These are phyloP conservation scores for Candida tetrigidarum DNA, from an alignment of 1,139 yeast genomes.

Conservation along the genomic window DNA sequence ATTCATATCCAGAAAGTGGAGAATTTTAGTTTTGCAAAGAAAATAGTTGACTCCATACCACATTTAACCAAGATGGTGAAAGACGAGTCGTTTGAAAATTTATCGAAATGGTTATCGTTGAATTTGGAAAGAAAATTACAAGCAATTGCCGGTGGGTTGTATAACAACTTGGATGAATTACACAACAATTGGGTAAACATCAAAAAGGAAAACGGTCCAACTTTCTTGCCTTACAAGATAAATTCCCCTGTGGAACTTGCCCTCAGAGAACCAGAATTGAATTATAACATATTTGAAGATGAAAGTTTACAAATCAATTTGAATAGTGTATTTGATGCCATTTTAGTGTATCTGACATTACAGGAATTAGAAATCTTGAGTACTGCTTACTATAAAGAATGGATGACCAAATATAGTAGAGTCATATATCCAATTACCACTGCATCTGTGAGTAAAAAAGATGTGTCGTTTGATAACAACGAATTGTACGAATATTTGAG, in stretches of 20 bases:
- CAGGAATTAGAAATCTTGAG: slow-evolving; percentile 65
- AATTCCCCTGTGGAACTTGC: slow-evolving; percentile 87
- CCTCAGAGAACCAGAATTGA: slow-evolving; percentile 57
- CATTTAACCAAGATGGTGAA: slow-evolving; percentile 73
- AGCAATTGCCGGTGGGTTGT: slow-evolving; percentile 63
- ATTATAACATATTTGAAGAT: slow-evolving; percentile 52
- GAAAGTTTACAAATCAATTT: slow-evolving; percentile 55
- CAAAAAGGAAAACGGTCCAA: slow-evolving; percentile 33
- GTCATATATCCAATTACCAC: slow-evolving; percentile 67
- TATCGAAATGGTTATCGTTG: slow-evolving; percentile 72
- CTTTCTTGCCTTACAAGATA: slow-evolving; percentile 64
- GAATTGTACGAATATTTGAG: slow-evolving; percentile 57
- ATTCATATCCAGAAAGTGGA: slow-evolving; percentile 73
- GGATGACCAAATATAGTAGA: slow-evolving; percentile 73
- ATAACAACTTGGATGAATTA: slow-evolving; percentile 56
- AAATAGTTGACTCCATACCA: slow-evolving; percentile 77
- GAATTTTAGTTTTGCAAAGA: slow-evolving; percentile 75
- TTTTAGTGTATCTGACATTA: slow-evolving; percentile 78
- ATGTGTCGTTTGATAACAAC: slow-evolving; percentile 26
- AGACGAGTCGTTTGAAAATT: slow-evolving; percentile 75
- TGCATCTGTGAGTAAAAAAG: slow-evolving; percentile 26
- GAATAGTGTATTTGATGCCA: slow-evolving; percentile 78
- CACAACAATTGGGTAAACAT: slow-evolving; percentile 59
- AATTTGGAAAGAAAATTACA: slow-evolving; percentile 64
- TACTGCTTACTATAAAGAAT: slow-evolving; percentile 69